Conservation (phyloP, 2,329 filamentous ascomycete genomes). For the Diplodia sapinea region DNA sequence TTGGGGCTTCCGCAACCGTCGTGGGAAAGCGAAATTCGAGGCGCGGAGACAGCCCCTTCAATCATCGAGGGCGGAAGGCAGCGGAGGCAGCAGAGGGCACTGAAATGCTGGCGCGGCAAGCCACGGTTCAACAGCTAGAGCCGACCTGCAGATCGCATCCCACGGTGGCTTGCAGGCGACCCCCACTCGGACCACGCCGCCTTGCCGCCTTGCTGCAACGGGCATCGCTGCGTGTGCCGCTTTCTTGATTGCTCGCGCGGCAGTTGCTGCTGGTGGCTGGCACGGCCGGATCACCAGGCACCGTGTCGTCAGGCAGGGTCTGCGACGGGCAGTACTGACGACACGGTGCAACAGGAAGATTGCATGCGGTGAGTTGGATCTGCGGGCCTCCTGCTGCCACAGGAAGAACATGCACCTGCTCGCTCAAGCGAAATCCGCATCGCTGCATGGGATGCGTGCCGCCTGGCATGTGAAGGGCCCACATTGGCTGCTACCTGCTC, state of each 20-base stretch:
- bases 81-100: neutral
- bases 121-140: conserved; percentile 17
- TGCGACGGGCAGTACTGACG: conserved; percentile 6
- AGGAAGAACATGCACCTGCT: conserved; percentile 14
- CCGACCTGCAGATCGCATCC: conserved; percentile 28
- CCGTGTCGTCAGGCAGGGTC: conserved; percentile 4
- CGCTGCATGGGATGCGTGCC: conserved; percentile 13
- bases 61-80: conserved; percentile 2
- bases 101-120: conserved; percentile 17
- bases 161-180: conserved; percentile 25
- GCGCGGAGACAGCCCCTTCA: conserved; percentile 23
- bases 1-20: conserved; percentile 2
- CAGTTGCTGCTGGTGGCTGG: conserved; percentile 21
- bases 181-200: conserved; percentile 15
- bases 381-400: conserved; percentile 9
- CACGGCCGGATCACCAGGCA: conserved; percentile 22
- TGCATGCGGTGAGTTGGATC: conserved; percentile 20
- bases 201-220: conserved; percentile 11
- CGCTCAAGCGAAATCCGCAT: conserved; percentile 23
- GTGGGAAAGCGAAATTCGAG: neutral
- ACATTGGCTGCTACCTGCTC: conserved; percentile 15
- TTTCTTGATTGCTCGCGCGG: conserved; percentile 6
- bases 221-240: conserved; percentile 24
- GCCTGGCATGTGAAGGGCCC: conserved; percentile 28
- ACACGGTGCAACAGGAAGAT: conserved; percentile 22